Evolutionary conservation across 2,329 filamentous ascomycete species (phyloP).

Genomic region (Epichloe amarillans): DNA sequence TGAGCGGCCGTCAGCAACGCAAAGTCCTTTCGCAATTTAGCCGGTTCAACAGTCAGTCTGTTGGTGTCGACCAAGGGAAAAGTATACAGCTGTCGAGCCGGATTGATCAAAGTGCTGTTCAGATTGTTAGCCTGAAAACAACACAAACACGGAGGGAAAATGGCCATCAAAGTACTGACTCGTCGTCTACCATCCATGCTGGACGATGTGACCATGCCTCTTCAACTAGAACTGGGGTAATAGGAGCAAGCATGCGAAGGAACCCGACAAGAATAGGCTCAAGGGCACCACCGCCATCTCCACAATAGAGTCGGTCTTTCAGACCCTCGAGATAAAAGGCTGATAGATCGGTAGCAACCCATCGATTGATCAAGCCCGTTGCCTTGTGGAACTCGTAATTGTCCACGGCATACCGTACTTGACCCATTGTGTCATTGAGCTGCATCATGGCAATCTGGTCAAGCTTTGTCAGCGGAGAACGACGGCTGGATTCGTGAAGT

Average conservation of each 20-base stretch:
- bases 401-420: slow-evolving; percentile 52
- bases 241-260: slow-evolving; percentile 64
- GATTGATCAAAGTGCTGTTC: slow-evolving; percentile 19
- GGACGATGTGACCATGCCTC: slow-evolving; percentile 77
- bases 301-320: slow-evolving; percentile 87
- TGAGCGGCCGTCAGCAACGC: slow-evolving; percentile 41
- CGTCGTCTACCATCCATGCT: slow-evolving; percentile 40
- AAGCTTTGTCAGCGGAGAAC: slow-evolving; percentile 38
- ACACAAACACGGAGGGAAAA: neutral
- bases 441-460: slow-evolving; percentile 71
- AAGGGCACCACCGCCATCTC: slow-evolving; percentile 50
- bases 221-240: slow-evolving; percentile 73
- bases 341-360: slow-evolving; percentile 72
- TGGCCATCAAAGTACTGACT: slow-evolving; percentile 17
- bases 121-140: no score
- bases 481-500: slow-evolving; percentile 41
- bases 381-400: slow-evolving; percentile 75
- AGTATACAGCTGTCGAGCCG: slow-evolving; percentile 34
- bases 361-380: slow-evolving; percentile 60
- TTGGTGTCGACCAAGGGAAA: slow-evolving; percentile 27
- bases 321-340: slow-evolving; percentile 88
- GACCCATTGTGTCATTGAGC: slow-evolving; percentile 49
- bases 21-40: slow-evolving; percentile 27
- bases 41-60: slow-evolving; percentile 25
- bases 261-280: slow-evolving; percentile 58